Evolutionary conservation across 2,329 filamentous ascomycete species (phyloP), one percentile per base, ranked within the genome.

Genomic region (Epicoccum nigrum): DNA sequence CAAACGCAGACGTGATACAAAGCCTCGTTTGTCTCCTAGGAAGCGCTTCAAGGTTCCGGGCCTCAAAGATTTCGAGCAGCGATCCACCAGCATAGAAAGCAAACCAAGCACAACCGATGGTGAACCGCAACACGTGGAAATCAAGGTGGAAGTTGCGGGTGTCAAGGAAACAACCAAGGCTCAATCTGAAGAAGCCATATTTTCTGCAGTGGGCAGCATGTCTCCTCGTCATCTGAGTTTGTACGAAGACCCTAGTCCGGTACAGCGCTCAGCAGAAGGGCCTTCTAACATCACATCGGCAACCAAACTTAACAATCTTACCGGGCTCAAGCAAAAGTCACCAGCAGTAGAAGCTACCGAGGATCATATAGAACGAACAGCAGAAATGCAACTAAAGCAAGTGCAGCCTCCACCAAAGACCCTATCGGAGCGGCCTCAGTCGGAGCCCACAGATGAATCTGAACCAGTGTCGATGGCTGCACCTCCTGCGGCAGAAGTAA

Each of bases 1-100:
- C 9, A 71, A 71, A 44, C 63, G 68, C 11, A 69, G 68, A 19
- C 43, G 62, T 0, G 49, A 51, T 3, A 31, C 40, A 12, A 67
- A 63, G 5, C 62, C 67, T 8, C 47, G 23, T 9, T 9, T 25
- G 23, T 7, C 6, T 25, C 23, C 23, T 7, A 25, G 23, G 23
- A 25, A 25, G 3, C 23, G 23, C 6, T 25, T 25, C 23, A 25
- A 25, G 23, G 9, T 25, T 25, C 23, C 28, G 5, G 28, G 13
- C 28, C 28, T 30, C 28, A 13, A 4, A 11, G 28, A 13, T 30
- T n/a, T 4, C 4, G 12, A n/a, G 28, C 28, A 30, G 13, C 11
- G 28, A 30, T 30, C 28, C 30, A 46, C 47, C 28, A 59, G 49
- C 23, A 35, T 52, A n/a, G 54, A 61, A 6, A 57, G 46, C 20